These are phyloP conservation scores for Aspergillus costaricaensis DNA, from an alignment of 2,329 filamentous ascomycete species.

Conservation along the genomic window DNA sequence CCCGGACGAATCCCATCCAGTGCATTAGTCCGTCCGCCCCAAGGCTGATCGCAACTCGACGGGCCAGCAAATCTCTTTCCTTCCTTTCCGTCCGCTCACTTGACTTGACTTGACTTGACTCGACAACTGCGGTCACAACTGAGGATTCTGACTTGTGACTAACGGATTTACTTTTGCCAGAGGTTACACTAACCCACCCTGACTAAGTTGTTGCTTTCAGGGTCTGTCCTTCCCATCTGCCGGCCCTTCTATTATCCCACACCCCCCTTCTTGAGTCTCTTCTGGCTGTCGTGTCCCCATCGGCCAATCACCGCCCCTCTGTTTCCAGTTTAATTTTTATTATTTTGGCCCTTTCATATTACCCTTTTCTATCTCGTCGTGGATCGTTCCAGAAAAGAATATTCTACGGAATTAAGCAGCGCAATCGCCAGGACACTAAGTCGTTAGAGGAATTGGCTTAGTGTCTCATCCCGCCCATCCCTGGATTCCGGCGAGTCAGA, in stretches of 20 bases:
- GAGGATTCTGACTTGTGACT: constrained; percentile 8
- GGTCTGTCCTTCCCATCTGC: neutral
- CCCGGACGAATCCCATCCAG: constrained; percentile 15
- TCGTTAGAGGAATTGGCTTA: constrained; percentile 8
- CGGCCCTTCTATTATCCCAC: neutral
- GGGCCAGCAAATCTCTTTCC: constrained; percentile 21
- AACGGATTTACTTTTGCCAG: neutral
- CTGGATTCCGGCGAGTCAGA: constrained; percentile 20
- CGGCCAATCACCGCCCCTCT: constrained; percentile 7
- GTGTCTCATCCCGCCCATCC: constrained; percentile 12
- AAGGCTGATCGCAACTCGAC: constrained; percentile 19
- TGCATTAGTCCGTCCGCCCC: constrained; percentile 19
- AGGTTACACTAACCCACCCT: neutral
- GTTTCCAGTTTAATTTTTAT: constrained; percentile 12
- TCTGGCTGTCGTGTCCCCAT: constrained; percentile 5
- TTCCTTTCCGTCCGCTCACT: constrained; percentile 8
- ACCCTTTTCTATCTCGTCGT: constrained; percentile 9
- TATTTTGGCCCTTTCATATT: constrained; percentile 1
- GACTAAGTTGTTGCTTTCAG: neutral
- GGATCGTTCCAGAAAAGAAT: constrained; percentile 15
- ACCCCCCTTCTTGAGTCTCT: neutral
- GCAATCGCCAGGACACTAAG: constrained; percentile 7
- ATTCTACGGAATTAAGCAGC: constrained; percentile 5
- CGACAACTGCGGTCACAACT: neutral
- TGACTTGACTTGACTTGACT: neutral